Evolutionary conservation across 2,329 filamentous ascomycete species (phyloP).

Genomic region (Coniochaeta sp.): DNA sequence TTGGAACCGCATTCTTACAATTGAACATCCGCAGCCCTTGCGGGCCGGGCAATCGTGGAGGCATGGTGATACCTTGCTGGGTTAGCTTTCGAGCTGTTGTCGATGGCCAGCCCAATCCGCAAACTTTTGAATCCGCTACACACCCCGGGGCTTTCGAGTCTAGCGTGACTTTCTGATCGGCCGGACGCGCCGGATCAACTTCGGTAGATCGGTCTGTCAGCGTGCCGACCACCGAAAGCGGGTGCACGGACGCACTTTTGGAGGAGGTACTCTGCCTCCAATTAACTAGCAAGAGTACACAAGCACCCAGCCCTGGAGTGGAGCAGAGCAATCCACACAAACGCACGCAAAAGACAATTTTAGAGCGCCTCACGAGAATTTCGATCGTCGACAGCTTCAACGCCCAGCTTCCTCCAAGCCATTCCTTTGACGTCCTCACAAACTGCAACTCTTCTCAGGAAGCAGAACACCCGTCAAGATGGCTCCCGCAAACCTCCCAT

Average conservation of each 20-base stretch:
- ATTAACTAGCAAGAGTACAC: not conserved
- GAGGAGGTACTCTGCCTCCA: not conserved
- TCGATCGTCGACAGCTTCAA: not conserved
- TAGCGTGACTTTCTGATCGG: not conserved
- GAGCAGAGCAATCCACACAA: not conserved
- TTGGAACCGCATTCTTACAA: constrained; percentile 37
- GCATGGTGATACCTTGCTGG: constrained; percentile 42
- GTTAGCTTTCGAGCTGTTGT: not conserved
- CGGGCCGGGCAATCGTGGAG: constrained; percentile 56
- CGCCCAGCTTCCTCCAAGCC: constrained; percentile 5
- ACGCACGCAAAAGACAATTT: not conserved
- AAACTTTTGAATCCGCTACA: constrained; percentile 1
- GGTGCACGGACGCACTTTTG: not conserved
- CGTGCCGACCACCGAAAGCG: not conserved
- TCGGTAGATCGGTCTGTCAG: not conserved
- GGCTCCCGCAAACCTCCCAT: constrained; percentile 90
- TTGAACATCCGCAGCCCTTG: constrained; percentile 52
- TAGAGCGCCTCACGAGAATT: not conserved
- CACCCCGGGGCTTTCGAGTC: no score
- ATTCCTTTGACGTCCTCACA: constrained; percentile 21
- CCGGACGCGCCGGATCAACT: not conserved
- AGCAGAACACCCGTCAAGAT: constrained; percentile 52
- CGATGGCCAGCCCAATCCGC: not conserved
- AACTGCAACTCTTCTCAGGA: constrained; percentile 22
- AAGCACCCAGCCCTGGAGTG: not conserved